Conservation (phyloP, 148 eudicot genomes). For the Cornus kousa region DNA sequence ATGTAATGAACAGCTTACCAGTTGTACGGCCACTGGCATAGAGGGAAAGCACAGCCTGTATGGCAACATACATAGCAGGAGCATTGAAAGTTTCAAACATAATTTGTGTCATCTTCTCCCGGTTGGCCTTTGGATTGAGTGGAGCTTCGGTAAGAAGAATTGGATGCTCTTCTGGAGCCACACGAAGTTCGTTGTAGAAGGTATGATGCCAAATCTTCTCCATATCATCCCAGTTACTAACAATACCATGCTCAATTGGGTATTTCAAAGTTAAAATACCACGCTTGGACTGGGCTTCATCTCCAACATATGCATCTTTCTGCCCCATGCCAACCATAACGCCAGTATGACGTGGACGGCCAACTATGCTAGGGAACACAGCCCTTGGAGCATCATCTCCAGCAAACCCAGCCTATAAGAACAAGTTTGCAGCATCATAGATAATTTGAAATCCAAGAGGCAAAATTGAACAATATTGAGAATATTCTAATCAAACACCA, state of each 20-base stretch:
- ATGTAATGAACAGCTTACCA: constrained; percentile 25
- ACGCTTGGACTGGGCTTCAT: constrained; percentile 53
- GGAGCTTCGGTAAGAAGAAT: constrained; percentile 52
- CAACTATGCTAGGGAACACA: constrained; percentile 55
- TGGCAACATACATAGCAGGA: constrained; percentile 64
- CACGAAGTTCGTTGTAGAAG: constrained; percentile 56
- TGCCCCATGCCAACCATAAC: constrained; percentile 68
- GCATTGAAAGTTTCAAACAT: constrained; percentile 58
- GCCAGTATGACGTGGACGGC: constrained; percentile 55
- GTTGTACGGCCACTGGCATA: constrained; percentile 63
- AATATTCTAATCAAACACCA: not conserved
- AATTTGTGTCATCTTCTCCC: constrained; percentile 59
- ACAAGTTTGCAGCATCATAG: not conserved
- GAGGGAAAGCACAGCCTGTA: constrained; percentile 60
- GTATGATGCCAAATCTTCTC: constrained; percentile 64
- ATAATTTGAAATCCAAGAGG: not conserved
- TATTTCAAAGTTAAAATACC: constrained; percentile 50
- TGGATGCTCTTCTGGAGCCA: constrained; percentile 59
- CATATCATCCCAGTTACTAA: constrained; percentile 59
- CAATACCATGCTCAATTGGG: constrained; percentile 59
- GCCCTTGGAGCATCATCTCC: constrained; percentile 62
- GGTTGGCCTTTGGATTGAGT: constrained; percentile 58
- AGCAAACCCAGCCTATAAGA: constrained; percentile 49
- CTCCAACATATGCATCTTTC: constrained; percentile 57
- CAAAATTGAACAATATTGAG: not conserved